Evolutionary conservation across 1,139 yeast species (phyloP), one percentile per base, ranked within the genome.

Genomic region (Sugiyamaella grinbergsii): DNA sequence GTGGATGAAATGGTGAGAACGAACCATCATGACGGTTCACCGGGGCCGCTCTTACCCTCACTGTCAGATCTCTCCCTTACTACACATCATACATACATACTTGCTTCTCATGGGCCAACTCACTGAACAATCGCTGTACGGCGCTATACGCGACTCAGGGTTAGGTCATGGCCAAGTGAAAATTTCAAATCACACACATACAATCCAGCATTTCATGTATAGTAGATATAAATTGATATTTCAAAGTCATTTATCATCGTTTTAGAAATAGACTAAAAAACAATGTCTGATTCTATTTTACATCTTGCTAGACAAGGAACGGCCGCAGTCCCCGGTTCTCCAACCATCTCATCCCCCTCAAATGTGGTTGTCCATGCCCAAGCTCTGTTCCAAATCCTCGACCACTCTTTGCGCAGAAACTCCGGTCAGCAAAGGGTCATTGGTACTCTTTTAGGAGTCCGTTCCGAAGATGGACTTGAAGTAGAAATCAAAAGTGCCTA

Each of bases 401-500:
- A 81, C 62, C 77, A 81, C 51, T 73, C 82, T 19, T 72, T 79
- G 52, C 75, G 81, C 58, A 70, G 69, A 45, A 66, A 69, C 47
- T 67, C 67, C 29, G 73, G 68, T 53, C 77, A 76, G 54, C 78
- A 78, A 59, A 77, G 95, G 69, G 81, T 85, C 58, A 83, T 89
- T 60, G 96, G 96, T 54, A 85, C 95, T 7, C 77, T 89, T 52
- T 74, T 89, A 48, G 96, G 96, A 34, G 74, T 79, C 47, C 79
- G 95, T 67, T 84, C 93, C 16, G 95, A 88, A 58, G 96, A 88
- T 67, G 95, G 95, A n/a, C 71, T 80, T 24, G 86, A 80, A 62
- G 77, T 85, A 45, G 94, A 84, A 63, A 75, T 89, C 60, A 79
- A 82, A 64, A 87, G 82, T 58, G 88, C 91, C 6, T 89, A 83